These are phyloP conservation scores for Ascochyta fabae DNA, from an alignment of 2,329 filamentous ascomycete genomes.

Conservation along the genomic window DNA sequence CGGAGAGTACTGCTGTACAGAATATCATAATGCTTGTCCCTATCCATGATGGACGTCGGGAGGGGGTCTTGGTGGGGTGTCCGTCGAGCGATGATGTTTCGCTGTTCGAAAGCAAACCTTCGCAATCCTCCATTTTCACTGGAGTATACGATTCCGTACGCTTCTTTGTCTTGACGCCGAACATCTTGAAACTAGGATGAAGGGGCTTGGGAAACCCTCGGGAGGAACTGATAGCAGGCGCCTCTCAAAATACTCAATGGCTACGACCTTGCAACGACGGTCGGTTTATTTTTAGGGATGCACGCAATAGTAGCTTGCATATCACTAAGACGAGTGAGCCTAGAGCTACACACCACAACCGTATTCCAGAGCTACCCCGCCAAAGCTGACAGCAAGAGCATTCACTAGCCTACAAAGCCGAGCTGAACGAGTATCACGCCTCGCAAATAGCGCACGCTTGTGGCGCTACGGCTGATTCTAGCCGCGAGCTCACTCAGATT, in stretches of 20 bases:
- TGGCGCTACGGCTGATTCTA: conserved; percentile 28
- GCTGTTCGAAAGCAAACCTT: conserved; percentile 26
- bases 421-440: conserved; percentile 14
- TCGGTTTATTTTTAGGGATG: conserved; percentile 11
- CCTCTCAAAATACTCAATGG: background rate
- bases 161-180: conserved; percentile 26
- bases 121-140: conserved; percentile 24
- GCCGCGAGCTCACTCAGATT: conserved; percentile 2
- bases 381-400: conserved; percentile 19
- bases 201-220: background rate
- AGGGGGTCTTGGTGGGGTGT: background rate
- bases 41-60: conserved; percentile 24
- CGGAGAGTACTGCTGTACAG: conserved; percentile 29
- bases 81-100: conserved; percentile 20
- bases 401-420: conserved; percentile 8
- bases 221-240: background rate
- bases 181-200: conserved; percentile 18
- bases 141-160: conserved; percentile 17
- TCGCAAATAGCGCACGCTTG: conserved; percentile 18
- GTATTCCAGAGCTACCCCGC: conserved; percentile 25
- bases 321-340: conserved; percentile 9
- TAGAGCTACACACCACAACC: conserved; percentile 14
- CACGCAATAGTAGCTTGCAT: background rate
- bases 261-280: background rate
- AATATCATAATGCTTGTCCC: conserved; percentile 20